These are phyloP conservation scores for Bipolaris zeicola DNA, from an alignment of 2,329 filamentous ascomycete species.

Conservation along the genomic window DNA sequence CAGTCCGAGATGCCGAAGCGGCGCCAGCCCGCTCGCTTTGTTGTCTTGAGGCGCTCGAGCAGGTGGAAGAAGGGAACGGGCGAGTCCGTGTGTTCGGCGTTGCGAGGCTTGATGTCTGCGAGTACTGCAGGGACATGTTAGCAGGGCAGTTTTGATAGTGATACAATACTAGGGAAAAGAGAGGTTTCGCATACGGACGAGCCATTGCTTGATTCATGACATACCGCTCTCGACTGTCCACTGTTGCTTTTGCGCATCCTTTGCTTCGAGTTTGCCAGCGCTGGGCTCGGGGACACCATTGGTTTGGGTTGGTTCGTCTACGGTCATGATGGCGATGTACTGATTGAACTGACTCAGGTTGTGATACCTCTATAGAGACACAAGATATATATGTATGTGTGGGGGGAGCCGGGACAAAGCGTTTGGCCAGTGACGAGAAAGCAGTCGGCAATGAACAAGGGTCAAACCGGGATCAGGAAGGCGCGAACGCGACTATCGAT, in stretches of 20 bases:
- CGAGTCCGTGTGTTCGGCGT: slow-evolving; percentile 67
- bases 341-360: not conserved
- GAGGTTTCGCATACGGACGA: slow-evolving; percentile 41
- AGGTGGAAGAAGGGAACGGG: slow-evolving; percentile 94
- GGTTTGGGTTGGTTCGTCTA: slow-evolving; percentile 50
- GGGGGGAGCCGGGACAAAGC: not conserved
- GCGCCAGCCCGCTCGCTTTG: slow-evolving; percentile 93
- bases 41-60: slow-evolving; percentile 92
- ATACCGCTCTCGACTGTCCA: slow-evolving; percentile 57
- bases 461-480: slow-evolving; percentile 32
- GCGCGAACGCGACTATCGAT: slow-evolving; percentile 54
- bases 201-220: slow-evolving; percentile 36
- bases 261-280: slow-evolving; percentile 45
- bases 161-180: slow-evolving; percentile 10
- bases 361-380: not conserved
- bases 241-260: slow-evolving; percentile 18
- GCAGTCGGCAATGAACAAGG: slow-evolving; percentile 9
- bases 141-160: not conserved
- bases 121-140: slow-evolving; percentile 58
- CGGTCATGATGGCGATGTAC: slow-evolving; percentile 24
- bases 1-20: slow-evolving; percentile 77
- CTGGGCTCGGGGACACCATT: slow-evolving; percentile 45
- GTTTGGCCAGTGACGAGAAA: slow-evolving; percentile 13
- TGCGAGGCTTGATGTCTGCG: slow-evolving; percentile 64
- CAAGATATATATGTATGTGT: not conserved